phyloP scores from a whole-genome alignment of 768 basidiomycete genomes.

The Phaffia tasmanica region DNA sequence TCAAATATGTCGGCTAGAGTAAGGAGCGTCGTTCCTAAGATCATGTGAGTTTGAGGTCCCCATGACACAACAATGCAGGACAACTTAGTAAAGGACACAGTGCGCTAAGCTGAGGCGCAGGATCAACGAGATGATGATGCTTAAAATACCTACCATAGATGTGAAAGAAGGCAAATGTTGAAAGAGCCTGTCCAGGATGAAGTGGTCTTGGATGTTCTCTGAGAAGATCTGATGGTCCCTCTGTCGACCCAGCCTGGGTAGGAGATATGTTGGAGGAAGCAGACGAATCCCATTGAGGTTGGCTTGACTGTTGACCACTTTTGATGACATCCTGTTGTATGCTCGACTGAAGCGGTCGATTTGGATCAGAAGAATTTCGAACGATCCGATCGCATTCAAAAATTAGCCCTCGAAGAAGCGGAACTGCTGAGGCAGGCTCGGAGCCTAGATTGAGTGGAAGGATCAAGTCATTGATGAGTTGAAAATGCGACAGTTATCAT shows the following conservation, averaged over 20 bases:
- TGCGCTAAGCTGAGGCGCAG: background rate
- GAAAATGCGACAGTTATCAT: background rate
- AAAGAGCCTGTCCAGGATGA: too few species aligned
- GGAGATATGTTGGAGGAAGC: too few species aligned
- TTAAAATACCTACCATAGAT: conserved; percentile 17
- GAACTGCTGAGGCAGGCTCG: conserved; percentile 17
- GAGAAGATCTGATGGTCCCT: background rate
- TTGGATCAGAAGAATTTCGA: conserved; percentile 6
- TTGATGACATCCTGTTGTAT: background rate
- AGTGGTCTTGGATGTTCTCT: too few species aligned
- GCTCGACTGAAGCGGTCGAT: conserved; percentile 15
- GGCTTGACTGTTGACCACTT: background rate
- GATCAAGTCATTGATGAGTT: too few species aligned
- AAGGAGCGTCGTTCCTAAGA: background rate
- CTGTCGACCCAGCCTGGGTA: background rate
- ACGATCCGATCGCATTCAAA: conserved; percentile 21
- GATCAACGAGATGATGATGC: background rate
- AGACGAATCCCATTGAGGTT: background rate
- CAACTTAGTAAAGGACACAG: background rate
- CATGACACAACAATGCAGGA: background rate
- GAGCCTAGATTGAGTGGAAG: background rate
- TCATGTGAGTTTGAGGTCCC: background rate
- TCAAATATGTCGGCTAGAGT: background rate
- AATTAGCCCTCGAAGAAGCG: conserved; percentile 22
- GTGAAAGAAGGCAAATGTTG: conserved; percentile 2